These are phyloP conservation scores for Xylaria digitata DNA, from an alignment of 2,329 filamentous ascomycete genomes.

Conservation along the genomic window DNA sequence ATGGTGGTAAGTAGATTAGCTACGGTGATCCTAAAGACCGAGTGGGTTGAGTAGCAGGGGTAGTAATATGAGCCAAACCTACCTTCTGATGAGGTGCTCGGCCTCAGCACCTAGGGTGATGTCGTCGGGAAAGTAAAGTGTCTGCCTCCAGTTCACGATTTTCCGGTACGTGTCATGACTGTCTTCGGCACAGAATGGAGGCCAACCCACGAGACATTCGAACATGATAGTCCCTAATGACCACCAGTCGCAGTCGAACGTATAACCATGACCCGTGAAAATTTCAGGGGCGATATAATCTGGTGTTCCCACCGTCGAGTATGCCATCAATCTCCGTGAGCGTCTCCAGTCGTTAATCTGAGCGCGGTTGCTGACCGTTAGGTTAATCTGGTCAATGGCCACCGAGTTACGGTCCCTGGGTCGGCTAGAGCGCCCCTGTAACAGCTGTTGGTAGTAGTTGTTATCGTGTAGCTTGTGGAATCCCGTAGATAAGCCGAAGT, in stretches of 20 bases:
- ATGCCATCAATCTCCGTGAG: slow-evolving; percentile 93
- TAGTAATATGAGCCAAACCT: slow-evolving; percentile 50
- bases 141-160: slow-evolving; percentile 98
- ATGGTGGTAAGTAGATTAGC: slow-evolving; percentile 21
- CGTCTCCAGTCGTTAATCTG: slow-evolving; percentile 99
- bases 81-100: slow-evolving; percentile 93
- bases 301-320: slow-evolving; percentile 96
- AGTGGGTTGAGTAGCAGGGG: neutral
- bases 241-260: slow-evolving; percentile 99
- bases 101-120: slow-evolving; percentile 88
- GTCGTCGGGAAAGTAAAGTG: slow-evolving; percentile 96
- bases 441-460: slow-evolving; percentile 96
- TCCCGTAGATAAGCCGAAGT: slow-evolving; percentile 96
- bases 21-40: too few relatives aligned
- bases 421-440: slow-evolving; percentile 80
- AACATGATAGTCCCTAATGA: slow-evolving; percentile 99
- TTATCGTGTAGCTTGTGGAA: slow-evolving; percentile 99
- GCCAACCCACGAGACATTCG: slow-evolving; percentile 98
- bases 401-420: slow-evolving; percentile 90
- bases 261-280: slow-evolving; percentile 95
- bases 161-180: slow-evolving; percentile 98
- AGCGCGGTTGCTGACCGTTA: slow-evolving; percentile 96
- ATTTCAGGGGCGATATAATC: slow-evolving; percentile 99
- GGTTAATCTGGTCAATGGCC: slow-evolving; percentile 95
- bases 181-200: slow-evolving; percentile 97